phyloP scores from a whole-genome alignment of 306 rosid species.

The Vigna trinervia region DNA sequence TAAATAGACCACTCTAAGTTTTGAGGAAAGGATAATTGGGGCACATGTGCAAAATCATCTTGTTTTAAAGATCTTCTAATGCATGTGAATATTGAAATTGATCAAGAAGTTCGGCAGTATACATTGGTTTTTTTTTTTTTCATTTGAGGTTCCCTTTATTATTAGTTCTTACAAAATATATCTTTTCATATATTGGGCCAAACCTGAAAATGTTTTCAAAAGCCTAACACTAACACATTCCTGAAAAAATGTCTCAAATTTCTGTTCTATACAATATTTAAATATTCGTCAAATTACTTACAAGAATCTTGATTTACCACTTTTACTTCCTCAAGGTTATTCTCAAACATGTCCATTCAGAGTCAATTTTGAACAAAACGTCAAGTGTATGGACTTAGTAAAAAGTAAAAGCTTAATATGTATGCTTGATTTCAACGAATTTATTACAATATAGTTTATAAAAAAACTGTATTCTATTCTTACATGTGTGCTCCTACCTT shows the following conservation, averaged over 20 bases:
- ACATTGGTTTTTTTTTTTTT: constrained; percentile 9
- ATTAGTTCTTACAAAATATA: not conserved
- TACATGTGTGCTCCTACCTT: constrained; percentile 39
- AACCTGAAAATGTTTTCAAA: constrained; percentile 14
- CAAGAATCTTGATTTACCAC: constrained; percentile 11
- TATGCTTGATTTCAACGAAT: not conserved
- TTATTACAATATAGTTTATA: not conserved
- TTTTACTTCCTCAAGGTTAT: not conserved
- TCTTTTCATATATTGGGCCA: not conserved
- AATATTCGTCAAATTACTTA: not conserved
- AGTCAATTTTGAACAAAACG: constrained; percentile 13
- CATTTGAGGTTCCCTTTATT: not conserved
- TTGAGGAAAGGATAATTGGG: constrained; percentile 20
- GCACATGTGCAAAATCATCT: constrained; percentile 19
- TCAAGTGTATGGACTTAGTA: constrained; percentile 4
- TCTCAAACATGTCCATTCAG: not conserved
- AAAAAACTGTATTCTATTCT: constrained; percentile 28
- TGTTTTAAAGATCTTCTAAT: constrained; percentile 23
- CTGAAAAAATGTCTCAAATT: not conserved
- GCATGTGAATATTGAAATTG: constrained; percentile 9
- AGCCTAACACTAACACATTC: constrained; percentile 27
- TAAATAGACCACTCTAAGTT: not conserved
- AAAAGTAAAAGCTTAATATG: constrained; percentile 9
- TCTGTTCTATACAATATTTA: not conserved
- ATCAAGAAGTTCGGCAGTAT: not conserved